Evolutionary conservation across 2,329 filamentous ascomycete genomes (phyloP).

Genomic region (Colletotrichum sp.): DNA sequence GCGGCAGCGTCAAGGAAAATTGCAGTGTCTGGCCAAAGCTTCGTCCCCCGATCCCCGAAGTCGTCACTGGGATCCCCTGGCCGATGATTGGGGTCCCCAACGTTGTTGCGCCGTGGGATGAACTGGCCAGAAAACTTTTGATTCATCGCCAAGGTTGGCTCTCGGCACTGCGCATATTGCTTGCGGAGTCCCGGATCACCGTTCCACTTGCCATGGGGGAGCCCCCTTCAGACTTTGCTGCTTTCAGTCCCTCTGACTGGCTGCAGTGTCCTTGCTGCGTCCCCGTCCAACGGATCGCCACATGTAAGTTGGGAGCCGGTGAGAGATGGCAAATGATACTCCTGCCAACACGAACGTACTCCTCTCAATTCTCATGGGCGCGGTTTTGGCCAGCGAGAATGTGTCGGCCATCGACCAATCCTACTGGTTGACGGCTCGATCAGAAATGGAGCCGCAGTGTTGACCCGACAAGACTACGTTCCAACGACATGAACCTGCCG

Average conservation of each 20-base stretch:
- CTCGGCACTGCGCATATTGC: constrained; percentile 19
- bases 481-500: neutral
- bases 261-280: neutral
- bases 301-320: neutral
- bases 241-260: constrained; percentile 11
- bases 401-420: neutral
- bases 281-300: constrained; percentile 1
- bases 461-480: neutral
- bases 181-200: constrained; percentile 16
- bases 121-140: constrained; percentile 9
- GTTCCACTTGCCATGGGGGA: constrained; percentile 1
- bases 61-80: neutral
- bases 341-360: constrained; percentile 11
- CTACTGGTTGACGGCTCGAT: neutral
- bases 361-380: neutral
- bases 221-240: constrained; percentile 9
- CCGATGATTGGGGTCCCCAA: constrained; percentile 9
- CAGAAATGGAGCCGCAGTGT: neutral
- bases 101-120: neutral
- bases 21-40: constrained; percentile 16
- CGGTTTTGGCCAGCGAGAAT: neutral
- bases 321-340: neutral
- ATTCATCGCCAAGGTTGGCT: constrained; percentile 14
- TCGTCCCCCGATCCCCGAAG: constrained; percentile 1
- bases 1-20: neutral